Evolutionary conservation across 31 red algal species (phyloP), one percentile per base, ranked within the genome.

Genomic region (Bonnemaisonia californica): DNA sequence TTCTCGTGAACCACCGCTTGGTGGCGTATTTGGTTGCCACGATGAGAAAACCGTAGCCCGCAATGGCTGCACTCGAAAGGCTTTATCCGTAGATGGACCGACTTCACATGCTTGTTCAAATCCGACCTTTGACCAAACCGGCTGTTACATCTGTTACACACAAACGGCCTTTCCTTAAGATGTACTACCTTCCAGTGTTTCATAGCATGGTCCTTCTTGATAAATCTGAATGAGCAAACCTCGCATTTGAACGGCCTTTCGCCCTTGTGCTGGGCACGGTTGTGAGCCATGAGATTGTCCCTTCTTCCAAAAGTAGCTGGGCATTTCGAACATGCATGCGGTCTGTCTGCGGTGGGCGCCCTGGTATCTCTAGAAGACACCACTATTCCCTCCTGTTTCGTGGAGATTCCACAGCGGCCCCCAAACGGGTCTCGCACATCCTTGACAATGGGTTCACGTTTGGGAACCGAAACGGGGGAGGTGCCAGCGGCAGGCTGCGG

Each of bases 171-270:
- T 40, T 81, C 70, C 77, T 93, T 93, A 23, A 81, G 64, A 72
- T 93, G 90, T n/a, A 93, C 82, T 32, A 81, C 84, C 45, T 77
- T 69, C 67, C 76, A 69, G 54, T 87, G 90, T 54, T 93, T 93
- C 47, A 87, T 71, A 0, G 69, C 67, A 69, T 93, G 83, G 67
- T 89, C 74, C 76, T 89, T 89, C 75, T 89, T 89, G 29, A 81
- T 80, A 61, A 89, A 89, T 3, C 74, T 56, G 41, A 72, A 80
- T 2, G 62, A 62, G 54, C 85, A 89, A 33, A 89, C 77, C 18
- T 74, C 66, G 61, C 85, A 89, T 67, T 71, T 54, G 65, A 89
- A 89, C 48, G 74, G 74, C 2, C 76, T 62, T 27, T 89, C 85
- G 30, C 85, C 85, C 42, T 71, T 66, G 45, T 80, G 74, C 41